Evolutionary conservation across 805 yeast species (phyloP), one percentile per base, ranked within the genome.

Genomic region (Starmera pachycereana): DNA sequence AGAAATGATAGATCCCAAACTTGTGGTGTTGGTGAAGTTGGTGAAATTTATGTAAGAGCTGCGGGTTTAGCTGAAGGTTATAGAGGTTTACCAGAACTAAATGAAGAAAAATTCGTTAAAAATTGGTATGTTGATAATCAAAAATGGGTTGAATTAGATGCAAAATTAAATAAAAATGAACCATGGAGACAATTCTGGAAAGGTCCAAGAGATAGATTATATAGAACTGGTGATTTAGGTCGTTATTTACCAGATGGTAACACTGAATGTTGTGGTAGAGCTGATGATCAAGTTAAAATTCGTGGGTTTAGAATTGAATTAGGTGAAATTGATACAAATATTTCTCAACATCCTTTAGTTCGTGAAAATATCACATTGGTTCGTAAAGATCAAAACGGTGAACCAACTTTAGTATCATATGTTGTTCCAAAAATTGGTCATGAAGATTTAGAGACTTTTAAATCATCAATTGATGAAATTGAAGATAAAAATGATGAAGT

Each of bases 21-120:
- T 8, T 92, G 98, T 69, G 98, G 97, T 62, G 88, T 92, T 47
- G 98, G 99, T 50, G 99, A 92, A 63, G 92, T 92, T 44, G 99
- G 99, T 56, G 99, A 92, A 61, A 89, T 92, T 46, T 92, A 92
- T 56, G 97, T 94, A 10, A 79, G 99, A 57, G 99, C 98, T 32
- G 98, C 87, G 42, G 99, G 99, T 37, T 71, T 92, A 42, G 95
- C 97, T 13, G 98, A 90, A 61, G 96, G 97, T 4, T 92, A 92
- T 63, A 74, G 96, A 53, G 86, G 89, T 36, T 71, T 89, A 44
- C 96, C 96, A 7, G 96, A 89, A 29, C 64, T 87, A 58, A 92
- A 89, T 56, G 76, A 76, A 41, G 78, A 85, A 60, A 92, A 94
- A 65, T 92, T 92, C 48, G 76, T 94, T 37, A 76, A 76, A 46